phyloP scores from a whole-genome alignment of 139 green algal genomes.

The Mychonastes homosphaera region DNA sequence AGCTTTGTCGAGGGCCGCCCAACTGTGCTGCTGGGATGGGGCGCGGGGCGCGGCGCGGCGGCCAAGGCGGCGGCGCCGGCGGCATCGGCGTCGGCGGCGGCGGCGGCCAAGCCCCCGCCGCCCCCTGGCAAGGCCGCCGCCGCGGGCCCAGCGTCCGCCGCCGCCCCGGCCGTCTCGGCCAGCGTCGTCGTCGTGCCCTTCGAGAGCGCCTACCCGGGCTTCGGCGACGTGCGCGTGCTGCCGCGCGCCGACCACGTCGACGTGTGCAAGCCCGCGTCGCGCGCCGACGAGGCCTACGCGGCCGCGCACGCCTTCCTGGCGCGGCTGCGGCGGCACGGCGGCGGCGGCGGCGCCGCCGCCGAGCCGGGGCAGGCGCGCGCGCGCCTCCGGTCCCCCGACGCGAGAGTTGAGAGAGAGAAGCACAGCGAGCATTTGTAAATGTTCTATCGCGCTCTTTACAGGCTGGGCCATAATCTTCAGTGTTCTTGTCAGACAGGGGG shows the following conservation, averaged over 20 bases:
- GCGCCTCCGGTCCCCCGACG: no score
- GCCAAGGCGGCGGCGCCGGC: no score
- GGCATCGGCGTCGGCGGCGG: no score
- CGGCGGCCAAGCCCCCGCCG: no score
- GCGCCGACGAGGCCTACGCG: conserved; percentile 22
- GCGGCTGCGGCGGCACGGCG: conserved; percentile 1
- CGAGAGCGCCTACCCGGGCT: conserved; percentile 53
- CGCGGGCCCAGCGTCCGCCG: background rate
- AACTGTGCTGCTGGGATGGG: conserved; percentile 34
- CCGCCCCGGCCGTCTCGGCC: conserved; percentile 35
- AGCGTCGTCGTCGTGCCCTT: conserved; percentile 52
- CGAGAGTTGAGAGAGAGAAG: no score
- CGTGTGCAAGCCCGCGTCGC: conserved; percentile 52
- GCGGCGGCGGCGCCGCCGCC: background rate
- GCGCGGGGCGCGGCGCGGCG: no score
- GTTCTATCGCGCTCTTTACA: no score
- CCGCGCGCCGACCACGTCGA: conserved; percentile 58
- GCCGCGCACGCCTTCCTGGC: conserved; percentile 18
- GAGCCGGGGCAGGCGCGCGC: background rate
- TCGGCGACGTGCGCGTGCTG: conserved; percentile 52
- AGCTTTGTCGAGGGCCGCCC: conserved; percentile 51
- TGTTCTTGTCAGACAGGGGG: no score
- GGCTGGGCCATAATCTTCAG: no score
- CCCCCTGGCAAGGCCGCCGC: no score
- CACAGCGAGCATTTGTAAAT: no score